These are phyloP conservation scores for Neurospora tetraspora DNA, from an alignment of 495 filamentous ascomycete species.

Conservation along the genomic window DNA sequence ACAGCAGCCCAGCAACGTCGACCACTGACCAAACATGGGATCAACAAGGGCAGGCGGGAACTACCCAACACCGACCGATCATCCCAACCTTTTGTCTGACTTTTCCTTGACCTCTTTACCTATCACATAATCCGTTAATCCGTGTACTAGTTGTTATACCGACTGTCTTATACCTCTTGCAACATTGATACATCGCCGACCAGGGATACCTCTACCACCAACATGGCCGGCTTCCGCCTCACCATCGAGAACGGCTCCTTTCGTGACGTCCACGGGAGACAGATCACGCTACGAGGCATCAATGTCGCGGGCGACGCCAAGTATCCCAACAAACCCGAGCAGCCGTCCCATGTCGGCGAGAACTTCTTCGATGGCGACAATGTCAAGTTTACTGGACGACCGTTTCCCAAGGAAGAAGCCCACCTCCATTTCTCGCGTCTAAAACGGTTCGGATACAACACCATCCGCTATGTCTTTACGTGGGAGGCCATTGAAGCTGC, in stretches of 20 bases:
- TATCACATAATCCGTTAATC: background rate
- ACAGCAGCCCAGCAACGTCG: background rate
- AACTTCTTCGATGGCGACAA: constrained; percentile 88
- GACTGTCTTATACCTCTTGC: background rate
- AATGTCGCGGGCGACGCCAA: constrained; percentile 58
- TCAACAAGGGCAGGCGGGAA: background rate
- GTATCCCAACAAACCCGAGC: constrained; percentile 61
- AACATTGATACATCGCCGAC: background rate
- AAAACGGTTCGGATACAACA: constrained; percentile 86
- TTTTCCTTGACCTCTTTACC: background rate
- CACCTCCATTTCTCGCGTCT: constrained; percentile 80
- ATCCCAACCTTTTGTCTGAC: background rate
- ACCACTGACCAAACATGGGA: background rate
- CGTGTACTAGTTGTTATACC: background rate
- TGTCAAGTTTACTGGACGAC: constrained; percentile 79
- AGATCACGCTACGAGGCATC: constrained; percentile 52
- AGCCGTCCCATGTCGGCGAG: constrained; percentile 67
- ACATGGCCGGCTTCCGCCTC: constrained; percentile 46
- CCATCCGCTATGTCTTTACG: constrained; percentile 91
- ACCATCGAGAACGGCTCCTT: constrained; percentile 77
- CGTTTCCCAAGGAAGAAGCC: constrained; percentile 74
- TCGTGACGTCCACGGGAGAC: constrained; percentile 47
- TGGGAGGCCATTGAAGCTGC: constrained; percentile 98
- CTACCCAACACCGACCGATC: background rate
- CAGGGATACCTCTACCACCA: background rate